phyloP scores from a whole-genome alignment of 148 eudicot species.

The Chenopodium suecicum region DNA sequence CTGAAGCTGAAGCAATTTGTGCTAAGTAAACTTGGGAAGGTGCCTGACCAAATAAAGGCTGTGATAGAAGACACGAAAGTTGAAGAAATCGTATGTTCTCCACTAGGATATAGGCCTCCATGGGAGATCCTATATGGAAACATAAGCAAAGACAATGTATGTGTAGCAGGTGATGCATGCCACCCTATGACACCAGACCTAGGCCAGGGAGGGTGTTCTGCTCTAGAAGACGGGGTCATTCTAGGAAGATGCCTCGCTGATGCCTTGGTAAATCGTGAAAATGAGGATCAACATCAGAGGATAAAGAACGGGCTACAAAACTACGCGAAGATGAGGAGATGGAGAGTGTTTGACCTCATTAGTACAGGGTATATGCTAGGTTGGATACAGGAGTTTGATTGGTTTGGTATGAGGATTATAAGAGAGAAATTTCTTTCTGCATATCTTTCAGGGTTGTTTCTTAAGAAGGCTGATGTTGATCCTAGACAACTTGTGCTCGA shows the following conservation, averaged over 20 bases:
- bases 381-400: conserved; percentile 36
- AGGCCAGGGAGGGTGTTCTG: conserved; percentile 61
- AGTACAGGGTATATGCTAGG: conserved; percentile 45
- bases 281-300: conserved; percentile 27
- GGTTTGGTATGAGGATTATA: conserved; percentile 37
- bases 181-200: conserved; percentile 72
- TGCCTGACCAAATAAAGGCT: conserved; percentile 32
- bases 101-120: conserved; percentile 45
- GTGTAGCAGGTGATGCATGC: conserved; percentile 58
- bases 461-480: conserved; percentile 45
- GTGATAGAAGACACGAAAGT: conserved; percentile 36
- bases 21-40: conserved; percentile 49
- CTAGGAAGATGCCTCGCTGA: conserved; percentile 43
- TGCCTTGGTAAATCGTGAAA: conserved; percentile 21
- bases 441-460: conserved; percentile 30
- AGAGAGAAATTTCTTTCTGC: conserved; percentile 45
- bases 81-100: conserved; percentile 30
- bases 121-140: conserved; percentile 40
- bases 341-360: conserved; percentile 50
- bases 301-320: conserved; percentile 34
- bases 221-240: conserved; percentile 59
- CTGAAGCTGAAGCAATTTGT: conserved; percentile 52
- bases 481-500: conserved; percentile 34
- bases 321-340: conserved; percentile 44
- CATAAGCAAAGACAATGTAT: conserved; percentile 57